Evolutionary conservation across 129 eudicot genomes (phyloP).

Genomic region (Helichrysum umbraculigerum): DNA sequence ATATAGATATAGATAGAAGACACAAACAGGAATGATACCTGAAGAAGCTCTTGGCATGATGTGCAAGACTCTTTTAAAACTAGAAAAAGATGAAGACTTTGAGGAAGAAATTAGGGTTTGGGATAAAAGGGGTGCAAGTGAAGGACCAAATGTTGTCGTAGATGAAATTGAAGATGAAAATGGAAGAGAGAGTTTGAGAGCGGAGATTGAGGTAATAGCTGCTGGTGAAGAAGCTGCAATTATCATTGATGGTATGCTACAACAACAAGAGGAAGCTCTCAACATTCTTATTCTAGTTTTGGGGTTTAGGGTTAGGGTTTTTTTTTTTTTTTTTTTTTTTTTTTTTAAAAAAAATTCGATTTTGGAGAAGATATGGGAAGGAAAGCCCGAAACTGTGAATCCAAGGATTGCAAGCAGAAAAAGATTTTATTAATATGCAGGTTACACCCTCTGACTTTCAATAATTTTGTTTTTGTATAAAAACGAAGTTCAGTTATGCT

Average conservation of each 20-base stretch:
- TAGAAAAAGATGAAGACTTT: not conserved
- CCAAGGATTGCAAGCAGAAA: not conserved
- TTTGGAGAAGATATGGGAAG: not conserved
- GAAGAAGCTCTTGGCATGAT: not conserved
- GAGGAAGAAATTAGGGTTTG: not conserved
- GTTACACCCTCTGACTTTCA: not conserved
- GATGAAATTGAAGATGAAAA: not conserved
- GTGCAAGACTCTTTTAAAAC: not conserved
- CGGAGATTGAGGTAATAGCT: slow-evolving; percentile 20
- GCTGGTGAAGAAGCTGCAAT: slow-evolving; percentile 19
- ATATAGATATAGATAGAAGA: no score
- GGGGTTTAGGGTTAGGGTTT: not conserved
- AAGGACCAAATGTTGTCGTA: not conserved
- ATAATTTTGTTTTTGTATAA: no score
- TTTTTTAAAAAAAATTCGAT: no score
- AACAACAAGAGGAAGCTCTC: slow-evolving; percentile 20
- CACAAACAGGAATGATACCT: not conserved
- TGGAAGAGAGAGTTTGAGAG: slow-evolving; percentile 22
- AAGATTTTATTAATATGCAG: not conserved
- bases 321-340: no score
- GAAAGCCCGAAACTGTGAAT: not conserved
- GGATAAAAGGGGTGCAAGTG: not conserved
- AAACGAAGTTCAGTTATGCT: no score
- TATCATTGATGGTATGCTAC: slow-evolving; percentile 21
- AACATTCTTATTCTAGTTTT: slow-evolving; percentile 15